Base-by-base conservation (phyloP, 2,329 filamentous ascomycete species). In the Epichloe uncinata region DNA sequence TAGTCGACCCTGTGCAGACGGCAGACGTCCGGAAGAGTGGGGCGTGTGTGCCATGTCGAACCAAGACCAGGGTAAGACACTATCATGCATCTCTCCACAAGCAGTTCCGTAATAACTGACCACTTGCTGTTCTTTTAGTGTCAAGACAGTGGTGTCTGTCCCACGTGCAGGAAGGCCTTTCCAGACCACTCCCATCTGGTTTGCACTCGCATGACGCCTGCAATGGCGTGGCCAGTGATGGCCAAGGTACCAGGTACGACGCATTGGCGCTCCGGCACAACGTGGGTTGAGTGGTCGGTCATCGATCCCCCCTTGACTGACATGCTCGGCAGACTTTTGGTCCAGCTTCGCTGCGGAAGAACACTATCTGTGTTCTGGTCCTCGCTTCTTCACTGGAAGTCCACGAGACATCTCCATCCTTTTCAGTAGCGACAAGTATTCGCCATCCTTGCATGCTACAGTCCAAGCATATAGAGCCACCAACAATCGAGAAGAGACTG, bases 31-130 rank as follows among this genome's bases (percentile, higher is more conserved):
- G 73, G 55, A 70, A 72, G 58, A 65, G 64, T 56, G 69, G 69
- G 51, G 71, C 73, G 35, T 77, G 73, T 56, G 64, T 70, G 49
- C 68, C 67, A 50, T 76, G 73, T 60, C 71, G 68, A 55, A 67
- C 66, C 55, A 75, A 73, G 63, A 68, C 69, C 56, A 61, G 64
- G 56, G 73, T 75, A 67, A 68, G 71, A 60, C 58, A 60, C 50
- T 30, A 45, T 47, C 48, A 36, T 52, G 50, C 50, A 49, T 49
- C 47, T 54, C 52, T 52, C 45, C 49, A 50, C 36, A 45, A 48
- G 38, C 45, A 47, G 52, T 43, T 47, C 52, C 26, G 41, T 41
- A 55, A 56, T 41, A 55, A 56, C 63, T 65, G 59, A 65, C 50
- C 54, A 50, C 15, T 43, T 26, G 55, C 55, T 53, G 46, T 50